Evolutionary conservation across 2,329 filamentous ascomycete species (phyloP).

Genomic region (Beauveria bassiana): DNA sequence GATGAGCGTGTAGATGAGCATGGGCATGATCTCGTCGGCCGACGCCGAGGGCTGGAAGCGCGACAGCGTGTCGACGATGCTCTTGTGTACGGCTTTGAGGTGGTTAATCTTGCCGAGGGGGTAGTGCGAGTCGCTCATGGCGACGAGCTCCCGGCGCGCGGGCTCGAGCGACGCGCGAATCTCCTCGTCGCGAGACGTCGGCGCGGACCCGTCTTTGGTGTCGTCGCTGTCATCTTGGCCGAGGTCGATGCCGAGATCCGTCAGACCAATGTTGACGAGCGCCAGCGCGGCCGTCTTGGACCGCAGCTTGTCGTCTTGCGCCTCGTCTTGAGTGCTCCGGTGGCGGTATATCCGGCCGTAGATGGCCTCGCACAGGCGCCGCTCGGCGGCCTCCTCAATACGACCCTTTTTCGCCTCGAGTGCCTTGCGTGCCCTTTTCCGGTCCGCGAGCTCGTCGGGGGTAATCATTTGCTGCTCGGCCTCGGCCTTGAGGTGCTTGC

Average conservation of each 20-base stretch:
- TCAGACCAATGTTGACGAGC: constrained; percentile 83
- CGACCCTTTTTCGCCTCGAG: constrained; percentile 70
- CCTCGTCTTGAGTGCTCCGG: constrained; percentile 84
- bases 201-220: constrained; percentile 33
- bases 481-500: constrained; percentile 36
- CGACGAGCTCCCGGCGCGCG: constrained; percentile 60
- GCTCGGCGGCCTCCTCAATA: constrained; percentile 87
- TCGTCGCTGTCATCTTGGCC: constrained; percentile 50
- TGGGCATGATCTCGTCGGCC: constrained; percentile 93
- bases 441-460: constrained; percentile 70
- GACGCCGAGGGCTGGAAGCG: constrained; percentile 72
- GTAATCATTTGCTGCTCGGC: constrained; percentile 81
- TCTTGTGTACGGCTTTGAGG: constrained; percentile 82
- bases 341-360: constrained; percentile 90
- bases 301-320: constrained; percentile 85
- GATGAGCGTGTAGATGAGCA: constrained; percentile 92
- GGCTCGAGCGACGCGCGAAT: constrained; percentile 65
- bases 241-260: constrained; percentile 74
- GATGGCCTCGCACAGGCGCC: constrained; percentile 73
- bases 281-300: constrained; percentile 88
- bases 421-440: constrained; percentile 68
- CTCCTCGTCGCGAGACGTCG: constrained; percentile 41
- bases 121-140: constrained; percentile 81
- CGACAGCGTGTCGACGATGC: constrained; percentile 79
- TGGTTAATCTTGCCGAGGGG: constrained; percentile 87